Percentiles rank a stretch among this genome's conserved stretches.
Evolutionary conservation across 495 filamentous ascomycete species (phyloP).

Genomic region (Neurospora hispaniola): DNA sequence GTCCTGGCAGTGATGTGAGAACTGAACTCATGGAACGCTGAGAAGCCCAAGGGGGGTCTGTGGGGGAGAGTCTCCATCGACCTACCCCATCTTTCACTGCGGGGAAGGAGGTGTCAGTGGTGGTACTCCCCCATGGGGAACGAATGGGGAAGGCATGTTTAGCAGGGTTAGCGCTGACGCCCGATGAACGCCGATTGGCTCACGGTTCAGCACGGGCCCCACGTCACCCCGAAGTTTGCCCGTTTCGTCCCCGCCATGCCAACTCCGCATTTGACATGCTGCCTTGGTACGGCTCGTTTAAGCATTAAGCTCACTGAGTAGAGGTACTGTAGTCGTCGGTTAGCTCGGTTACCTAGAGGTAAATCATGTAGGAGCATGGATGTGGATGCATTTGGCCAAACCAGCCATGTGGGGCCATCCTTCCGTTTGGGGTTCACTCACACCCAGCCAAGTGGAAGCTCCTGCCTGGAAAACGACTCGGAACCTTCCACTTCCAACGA

Average conservation of each 20-base stretch:
- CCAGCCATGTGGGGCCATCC: not conserved
- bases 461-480: no score
- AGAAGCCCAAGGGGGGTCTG: no score
- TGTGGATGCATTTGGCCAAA: no score
- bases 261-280: not conserved
- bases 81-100: not conserved
- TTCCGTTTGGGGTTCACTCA: no score
- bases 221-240: not conserved
- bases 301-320: no score
- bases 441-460: no score
- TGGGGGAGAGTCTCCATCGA: not conserved
- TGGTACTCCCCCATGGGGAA: not conserved
- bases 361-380: no score
- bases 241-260: not conserved
- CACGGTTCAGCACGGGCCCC: not conserved
- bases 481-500: no score
- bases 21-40: no score
- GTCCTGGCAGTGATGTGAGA: no score
- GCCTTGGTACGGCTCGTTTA: not conserved
- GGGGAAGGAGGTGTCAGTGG: not conserved
- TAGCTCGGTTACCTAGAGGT: no score
- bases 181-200: not conserved
- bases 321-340: no score
- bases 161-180: not conserved
- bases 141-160: not conserved